These are phyloP conservation scores for Euphorbia pulcherrima DNA, from an alignment of 345 rosid genomes.

Conservation along the genomic window DNA sequence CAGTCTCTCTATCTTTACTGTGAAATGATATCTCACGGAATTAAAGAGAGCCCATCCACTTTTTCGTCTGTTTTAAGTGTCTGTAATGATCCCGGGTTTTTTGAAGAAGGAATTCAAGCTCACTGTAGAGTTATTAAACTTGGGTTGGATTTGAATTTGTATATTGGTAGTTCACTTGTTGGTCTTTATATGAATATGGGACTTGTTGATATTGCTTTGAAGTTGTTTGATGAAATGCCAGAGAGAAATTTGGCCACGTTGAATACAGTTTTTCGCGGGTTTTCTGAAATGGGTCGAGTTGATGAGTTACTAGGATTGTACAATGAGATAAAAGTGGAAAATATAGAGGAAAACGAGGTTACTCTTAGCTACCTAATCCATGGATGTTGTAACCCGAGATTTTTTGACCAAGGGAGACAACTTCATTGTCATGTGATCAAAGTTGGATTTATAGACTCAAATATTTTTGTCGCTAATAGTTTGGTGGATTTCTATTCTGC, in stretches of 20 bases:
- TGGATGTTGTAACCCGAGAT: too few species aligned
- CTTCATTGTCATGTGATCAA: conserved; percentile 56
- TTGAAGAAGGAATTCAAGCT: conserved; percentile 59
- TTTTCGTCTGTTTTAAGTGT: conserved; percentile 64
- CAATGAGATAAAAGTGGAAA: conserved; percentile 43
- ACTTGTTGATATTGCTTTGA: too few species aligned
- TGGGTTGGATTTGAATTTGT: conserved; percentile 53
- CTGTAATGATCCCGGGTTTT: conserved; percentile 41
- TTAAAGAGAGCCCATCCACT: conserved; percentile 61
- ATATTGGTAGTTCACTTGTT: conserved; percentile 56
- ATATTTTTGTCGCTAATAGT: conserved; percentile 58
- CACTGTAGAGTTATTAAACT: conserved; percentile 62
- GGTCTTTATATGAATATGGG: conserved; percentile 47
- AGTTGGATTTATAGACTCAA: conserved; percentile 47
- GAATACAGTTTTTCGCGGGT: conserved; percentile 52
- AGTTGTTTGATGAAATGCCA: conserved; percentile 61
- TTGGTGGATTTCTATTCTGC: conserved; percentile 73
- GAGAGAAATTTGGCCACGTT: conserved; percentile 52
- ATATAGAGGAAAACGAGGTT: conserved; percentile 49
- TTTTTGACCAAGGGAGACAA: conserved; percentile 78
- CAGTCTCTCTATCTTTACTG: conserved; percentile 43
- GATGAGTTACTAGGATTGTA: conserved; percentile 41
- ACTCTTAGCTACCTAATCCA: conserved; percentile 67
- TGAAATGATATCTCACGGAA: conserved; percentile 48
- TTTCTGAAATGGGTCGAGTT: conserved; percentile 38